Percentiles rank a stretch among this genome's conserved stretches.
Conservation (phyloP, 768 basidiomycete species). For the Tylopilus intermedius region DNA sequence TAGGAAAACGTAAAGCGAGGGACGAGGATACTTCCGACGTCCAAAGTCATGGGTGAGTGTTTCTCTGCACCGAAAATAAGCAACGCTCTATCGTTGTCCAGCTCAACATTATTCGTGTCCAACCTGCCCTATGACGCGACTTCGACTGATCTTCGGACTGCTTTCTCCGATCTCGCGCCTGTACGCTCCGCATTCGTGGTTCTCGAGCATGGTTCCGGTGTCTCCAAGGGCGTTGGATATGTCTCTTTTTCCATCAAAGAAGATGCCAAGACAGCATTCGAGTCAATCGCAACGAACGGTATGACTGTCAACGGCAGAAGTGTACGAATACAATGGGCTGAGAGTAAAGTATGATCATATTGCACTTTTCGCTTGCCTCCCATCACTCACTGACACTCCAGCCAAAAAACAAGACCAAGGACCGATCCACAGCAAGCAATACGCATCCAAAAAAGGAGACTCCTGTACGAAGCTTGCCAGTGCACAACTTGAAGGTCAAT, state of each 20-base stretch:
- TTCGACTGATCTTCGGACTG: slow-evolving; percentile 82
- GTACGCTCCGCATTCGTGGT: slow-evolving; percentile 94
- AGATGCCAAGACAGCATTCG: slow-evolving; percentile 75
- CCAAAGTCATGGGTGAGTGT: slow-evolving; percentile 21
- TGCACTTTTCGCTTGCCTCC: too few species aligned
- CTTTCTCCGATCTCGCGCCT: slow-evolving; percentile 94
- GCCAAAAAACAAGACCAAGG: slow-evolving; percentile 39
- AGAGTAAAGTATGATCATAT: slow-evolving; percentile 53
- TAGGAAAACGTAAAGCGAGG: slow-evolving; percentile 29
- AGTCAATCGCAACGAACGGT: slow-evolving; percentile 58
- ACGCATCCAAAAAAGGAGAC: slow-evolving; percentile 39
- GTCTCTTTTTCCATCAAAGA: slow-evolving; percentile 87
- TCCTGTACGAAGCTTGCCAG: slow-evolving; percentile 31
- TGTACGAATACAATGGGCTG: slow-evolving; percentile 77
- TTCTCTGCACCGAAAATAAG: too few species aligned
- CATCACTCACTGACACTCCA: slow-evolving; percentile 17
- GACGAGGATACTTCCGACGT: slow-evolving; percentile 13
- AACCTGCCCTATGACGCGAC: slow-evolving; percentile 90
- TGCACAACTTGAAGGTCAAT: slow-evolving; percentile 30
- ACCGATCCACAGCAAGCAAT: slow-evolving; percentile 27
- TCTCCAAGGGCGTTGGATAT: slow-evolving; percentile 94
- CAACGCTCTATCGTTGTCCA: slow-evolving; percentile 20
- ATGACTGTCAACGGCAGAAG: slow-evolving; percentile 63
- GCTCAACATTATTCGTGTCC: slow-evolving; percentile 88
- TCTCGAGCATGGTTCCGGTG: slow-evolving; percentile 63